Percentiles rank a stretch among this genome's conserved stretches.
Conservation (phyloP, 306 rosid species). For the Amphicarpaea edgeworthii region DNA sequence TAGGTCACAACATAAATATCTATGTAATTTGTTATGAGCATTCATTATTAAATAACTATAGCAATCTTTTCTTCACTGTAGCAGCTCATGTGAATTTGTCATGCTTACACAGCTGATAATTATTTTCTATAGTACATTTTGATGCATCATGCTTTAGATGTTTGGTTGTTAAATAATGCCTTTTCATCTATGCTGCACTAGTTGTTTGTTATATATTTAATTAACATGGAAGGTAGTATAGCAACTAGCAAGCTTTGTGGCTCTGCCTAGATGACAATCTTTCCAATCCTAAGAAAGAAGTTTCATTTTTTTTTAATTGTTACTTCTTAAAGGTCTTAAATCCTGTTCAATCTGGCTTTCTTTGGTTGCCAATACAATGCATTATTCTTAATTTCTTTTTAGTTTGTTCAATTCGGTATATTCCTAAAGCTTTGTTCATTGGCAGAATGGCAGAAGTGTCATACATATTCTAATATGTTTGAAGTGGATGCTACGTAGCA, state of each 20-base stretch:
- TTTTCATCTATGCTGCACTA: constrained; percentile 10
- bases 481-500: neutral
- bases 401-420: constrained; percentile 10
- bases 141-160: neutral
- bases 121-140: neutral
- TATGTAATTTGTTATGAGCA: neutral
- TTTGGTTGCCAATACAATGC: constrained; percentile 9
- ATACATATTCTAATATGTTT: neutral
- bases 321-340: neutral
- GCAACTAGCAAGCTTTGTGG: neutral
- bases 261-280: constrained; percentile 16
- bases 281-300: constrained; percentile 2
- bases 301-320: neutral
- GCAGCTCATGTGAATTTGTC: constrained; percentile 16
- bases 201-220: constrained; percentile 30
- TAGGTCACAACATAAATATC: neutral
- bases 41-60: neutral
- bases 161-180: constrained; percentile 31
- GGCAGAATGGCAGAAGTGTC: neutral
- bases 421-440: neutral
- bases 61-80: constrained; percentile 1
- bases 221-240: constrained; percentile 34
- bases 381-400: constrained; percentile 4
- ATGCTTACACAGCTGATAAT: constrained; percentile 12
- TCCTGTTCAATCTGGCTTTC: neutral